Conservation (phyloP, 129 eudicot species). For the Scalesia atractyloides region DNA sequence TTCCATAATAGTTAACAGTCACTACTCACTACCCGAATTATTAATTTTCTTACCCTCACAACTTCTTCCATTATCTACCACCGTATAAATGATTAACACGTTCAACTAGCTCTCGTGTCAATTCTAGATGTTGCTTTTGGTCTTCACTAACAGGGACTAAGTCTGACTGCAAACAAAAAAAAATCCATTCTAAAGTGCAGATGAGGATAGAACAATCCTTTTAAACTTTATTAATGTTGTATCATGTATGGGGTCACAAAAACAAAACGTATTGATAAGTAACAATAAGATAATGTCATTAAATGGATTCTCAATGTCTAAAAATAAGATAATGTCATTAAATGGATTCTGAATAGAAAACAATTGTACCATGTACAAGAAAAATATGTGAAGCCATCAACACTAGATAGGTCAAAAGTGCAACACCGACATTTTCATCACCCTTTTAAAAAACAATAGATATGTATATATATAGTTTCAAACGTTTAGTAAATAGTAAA, state of each 20-base stretch:
- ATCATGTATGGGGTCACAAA: slow-evolving; percentile 1
- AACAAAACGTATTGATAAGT: not conserved
- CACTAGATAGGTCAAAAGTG: slow-evolving; percentile 93
- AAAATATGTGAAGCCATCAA: slow-evolving; percentile 99
- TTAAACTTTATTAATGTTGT: slow-evolving; percentile 1
- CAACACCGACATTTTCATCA: slow-evolving; percentile 97
- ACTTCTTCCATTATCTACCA: slow-evolving; percentile 98
- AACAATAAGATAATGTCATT: too few species aligned
- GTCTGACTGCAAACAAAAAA: slow-evolving; percentile 74
- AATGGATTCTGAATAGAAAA: not conserved
- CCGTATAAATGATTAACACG: slow-evolving; percentile 88
- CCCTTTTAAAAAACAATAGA: slow-evolving; percentile 52
- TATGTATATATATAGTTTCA: not conserved
- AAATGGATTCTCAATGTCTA: too few species aligned
- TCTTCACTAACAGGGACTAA: slow-evolving; percentile 99
- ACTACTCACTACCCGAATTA: too few species aligned
- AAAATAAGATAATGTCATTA: not conserved
- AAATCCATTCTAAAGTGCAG: slow-evolving; percentile 27
- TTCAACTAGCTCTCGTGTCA: slow-evolving; percentile 93
- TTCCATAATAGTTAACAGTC: slow-evolving; percentile 10
- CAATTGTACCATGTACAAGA: slow-evolving; percentile 72
- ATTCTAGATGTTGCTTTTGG: slow-evolving; percentile 95
- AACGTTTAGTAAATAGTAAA: not conserved
- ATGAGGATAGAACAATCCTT: slow-evolving; percentile 12
- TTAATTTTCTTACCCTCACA: slow-evolving; percentile 79